A percentile compares a stretch with the other conserved stretches of the same genome.
These are phyloP conservation scores for Microbotryum saponariae DNA, from an alignment of 1,284 basidiomycete genomes.

Conservation along the genomic window DNA sequence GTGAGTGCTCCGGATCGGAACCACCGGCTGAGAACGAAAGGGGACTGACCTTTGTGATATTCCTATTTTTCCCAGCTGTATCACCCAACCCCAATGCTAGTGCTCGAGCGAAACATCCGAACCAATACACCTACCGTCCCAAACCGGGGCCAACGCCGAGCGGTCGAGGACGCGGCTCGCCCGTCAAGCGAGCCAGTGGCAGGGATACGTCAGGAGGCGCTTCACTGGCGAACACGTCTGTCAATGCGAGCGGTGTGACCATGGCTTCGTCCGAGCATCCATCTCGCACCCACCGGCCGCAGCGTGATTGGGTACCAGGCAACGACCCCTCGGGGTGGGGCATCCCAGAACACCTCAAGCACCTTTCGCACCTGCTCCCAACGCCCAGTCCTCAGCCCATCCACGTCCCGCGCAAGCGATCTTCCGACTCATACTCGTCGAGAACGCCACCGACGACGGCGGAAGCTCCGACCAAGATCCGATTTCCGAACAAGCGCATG, in stretches of 20 bases:
- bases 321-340: constrained; percentile 73
- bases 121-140: constrained; percentile 54
- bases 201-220: constrained; percentile 35
- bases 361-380: constrained; percentile 78
- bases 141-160: constrained; percentile 38
- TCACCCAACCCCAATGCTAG: no score
- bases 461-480: constrained; percentile 83
- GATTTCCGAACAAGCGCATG: constrained; percentile 88
- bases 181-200: constrained; percentile 13
- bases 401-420: constrained; percentile 50
- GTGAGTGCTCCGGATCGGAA: no score
- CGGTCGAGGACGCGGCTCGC: constrained; percentile 15
- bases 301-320: constrained; percentile 55
- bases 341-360: constrained; percentile 85
- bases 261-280: constrained; percentile 32
- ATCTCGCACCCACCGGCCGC: constrained; percentile 38
- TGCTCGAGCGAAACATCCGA: constrained; percentile 44
- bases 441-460: constrained; percentile 46
- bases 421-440: constrained; percentile 17
- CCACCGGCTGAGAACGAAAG: no score
- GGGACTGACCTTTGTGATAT: no score
- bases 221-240: constrained; percentile 31
- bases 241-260: constrained; percentile 32
- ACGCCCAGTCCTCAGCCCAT: constrained; percentile 64
- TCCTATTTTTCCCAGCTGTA: no score